phyloP scores from a whole-genome alignment of 768 basidiomycete species.

The Obba rivulosa region DNA sequence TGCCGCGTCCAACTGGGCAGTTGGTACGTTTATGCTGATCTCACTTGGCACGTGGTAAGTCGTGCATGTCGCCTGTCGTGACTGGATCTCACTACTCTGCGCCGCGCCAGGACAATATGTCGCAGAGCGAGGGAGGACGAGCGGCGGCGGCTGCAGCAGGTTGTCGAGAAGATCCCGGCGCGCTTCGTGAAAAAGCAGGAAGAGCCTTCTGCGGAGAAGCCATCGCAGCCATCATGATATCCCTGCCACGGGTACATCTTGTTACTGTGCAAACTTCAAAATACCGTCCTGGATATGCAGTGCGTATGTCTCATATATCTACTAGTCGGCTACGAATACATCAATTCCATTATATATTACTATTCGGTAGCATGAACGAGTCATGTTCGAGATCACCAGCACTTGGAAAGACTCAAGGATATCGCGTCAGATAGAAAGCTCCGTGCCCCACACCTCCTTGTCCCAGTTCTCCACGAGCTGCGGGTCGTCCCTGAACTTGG shows the following conservation, averaged over 20 bases:
- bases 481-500: constrained; percentile 67
- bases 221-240: too few species aligned
- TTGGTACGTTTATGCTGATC: constrained; percentile 65
- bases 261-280: too few species aligned
- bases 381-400: background rate
- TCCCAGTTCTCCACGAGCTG: constrained; percentile 75
- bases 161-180: constrained; percentile 58
- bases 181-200: constrained; percentile 42
- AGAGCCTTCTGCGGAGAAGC: background rate
- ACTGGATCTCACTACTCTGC: background rate
- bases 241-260: too few species aligned
- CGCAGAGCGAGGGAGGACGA: constrained; percentile 51
- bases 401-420: background rate
- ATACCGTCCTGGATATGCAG: too few species aligned
- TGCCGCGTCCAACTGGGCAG: constrained; percentile 73
- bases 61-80: background rate
- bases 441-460: constrained; percentile 52
- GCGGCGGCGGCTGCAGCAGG: constrained; percentile 45
- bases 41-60: constrained; percentile 68
- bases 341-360: background rate
- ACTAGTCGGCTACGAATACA: background rate
- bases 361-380: background rate
- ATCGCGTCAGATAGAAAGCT: constrained; percentile 23
- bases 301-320: background rate
- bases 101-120: constrained; percentile 53